Conservation (phyloP, 1,284 basidiomycete species). For the Butyriboletus regius region DNA sequence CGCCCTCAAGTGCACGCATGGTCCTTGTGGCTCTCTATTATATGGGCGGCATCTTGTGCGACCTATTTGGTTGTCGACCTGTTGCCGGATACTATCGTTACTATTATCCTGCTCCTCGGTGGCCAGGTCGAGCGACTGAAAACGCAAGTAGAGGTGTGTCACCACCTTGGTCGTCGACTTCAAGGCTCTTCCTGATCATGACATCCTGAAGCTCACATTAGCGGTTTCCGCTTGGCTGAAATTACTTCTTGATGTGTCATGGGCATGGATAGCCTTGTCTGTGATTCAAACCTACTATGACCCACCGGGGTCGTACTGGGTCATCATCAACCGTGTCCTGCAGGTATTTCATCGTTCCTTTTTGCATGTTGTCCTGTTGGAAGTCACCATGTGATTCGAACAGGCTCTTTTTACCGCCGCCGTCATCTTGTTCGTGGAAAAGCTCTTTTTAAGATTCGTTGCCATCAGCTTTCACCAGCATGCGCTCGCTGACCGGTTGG, state of each 20-base stretch:
- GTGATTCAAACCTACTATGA: conserved; percentile 50
- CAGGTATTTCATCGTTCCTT: conserved; percentile 39
- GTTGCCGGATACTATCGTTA: conserved; percentile 52
- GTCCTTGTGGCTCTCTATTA: conserved; percentile 66
- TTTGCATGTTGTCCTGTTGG: background rate
- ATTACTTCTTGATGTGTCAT: conserved; percentile 54
- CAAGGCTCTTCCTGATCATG: background rate
- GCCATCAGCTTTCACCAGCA: conserved; percentile 73
- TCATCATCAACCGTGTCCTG: conserved; percentile 60
- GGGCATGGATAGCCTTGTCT: conserved; percentile 66
- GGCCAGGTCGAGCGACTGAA: conserved; percentile 59
- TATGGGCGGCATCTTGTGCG: conserved; percentile 57
- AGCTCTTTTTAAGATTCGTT: conserved; percentile 63
- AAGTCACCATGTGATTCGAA: conserved; percentile 4
- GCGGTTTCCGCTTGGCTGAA: conserved; percentile 68
- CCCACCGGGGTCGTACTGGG: conserved; percentile 62
- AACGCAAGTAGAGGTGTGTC: conserved; percentile 54
- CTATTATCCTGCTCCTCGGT: conserved; percentile 48
- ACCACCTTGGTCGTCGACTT: background rate
- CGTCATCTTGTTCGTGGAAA: conserved; percentile 60
- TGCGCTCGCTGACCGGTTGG: conserved; percentile 63
- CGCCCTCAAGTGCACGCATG: conserved; percentile 56
- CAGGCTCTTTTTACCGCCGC: conserved; percentile 60
- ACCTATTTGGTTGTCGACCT: conserved; percentile 61
- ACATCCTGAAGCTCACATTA: conserved; percentile 47